Base-by-base conservation (phyloP, 1,139 yeast genomes). In the Scheffersomyces insectosa region DNA sequence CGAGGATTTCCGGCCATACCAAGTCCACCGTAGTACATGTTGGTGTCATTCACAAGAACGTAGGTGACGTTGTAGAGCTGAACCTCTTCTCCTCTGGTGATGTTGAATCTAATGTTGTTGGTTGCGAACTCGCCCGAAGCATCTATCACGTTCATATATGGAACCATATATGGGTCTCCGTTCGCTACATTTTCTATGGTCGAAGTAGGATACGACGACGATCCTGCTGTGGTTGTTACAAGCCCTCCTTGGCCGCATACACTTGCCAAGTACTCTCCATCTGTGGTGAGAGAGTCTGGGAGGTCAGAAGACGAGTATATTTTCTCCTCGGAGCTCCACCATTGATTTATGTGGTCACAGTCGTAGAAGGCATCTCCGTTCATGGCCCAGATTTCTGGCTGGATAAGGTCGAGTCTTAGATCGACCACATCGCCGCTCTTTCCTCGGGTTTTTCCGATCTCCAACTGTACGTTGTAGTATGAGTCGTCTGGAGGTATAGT, bases 1-100 rank as follows among this genome's bases (percentile, higher is more conserved):
- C 59, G 56, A 0, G 68, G 56, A 28, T 60, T 52, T 3, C 78
- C 78, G 3, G 84, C 83, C 3, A 85, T 56, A 1, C 90, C 91
- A 12, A 84, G 57, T 3, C 70, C 72, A 4, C 76, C 76, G 33
- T 50, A 56, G 43, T 32, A 55, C 23, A 60, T 60, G 38, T 52
- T 52, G 1, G 72, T 49, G 5, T 48, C 37, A 36, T 57, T 47
- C 1, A 54, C 72, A 42, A 63, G 50, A 5, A 69, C 43, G 46
- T 70, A 68, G 3, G 72, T 54, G 42, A 69, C 62, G 39, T 62
- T 53, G 0, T 49, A 39, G 3, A 70, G 36, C 10, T 16, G 13
- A 6, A 65, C 20, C 6, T 32, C 16, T 10, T 50, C 33, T 7
- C 52, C 56, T 28, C 47, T 47, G 2, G 56, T 41, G 12, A 49